Evolutionary conservation across 257 asterid species (phyloP), one percentile per base, ranked within the genome.

Genomic region (Solanum etuberosum): DNA sequence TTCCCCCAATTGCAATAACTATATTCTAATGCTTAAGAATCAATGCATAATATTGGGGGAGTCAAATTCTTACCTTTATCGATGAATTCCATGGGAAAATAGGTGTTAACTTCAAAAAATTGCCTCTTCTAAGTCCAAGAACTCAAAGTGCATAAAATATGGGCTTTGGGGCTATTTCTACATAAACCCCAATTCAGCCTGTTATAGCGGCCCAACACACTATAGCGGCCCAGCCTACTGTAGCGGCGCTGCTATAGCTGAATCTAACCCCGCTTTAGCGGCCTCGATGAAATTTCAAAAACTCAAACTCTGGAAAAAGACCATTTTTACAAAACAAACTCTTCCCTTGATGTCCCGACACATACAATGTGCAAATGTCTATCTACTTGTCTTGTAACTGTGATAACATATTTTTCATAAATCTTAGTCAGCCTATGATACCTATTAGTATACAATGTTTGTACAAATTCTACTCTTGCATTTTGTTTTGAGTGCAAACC

Each of bases 181-280:
- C 63, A 2, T 54, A 54, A 54, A 54, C 3, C 63, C 63, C n/a
- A 18, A 54, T 18, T 6, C 63, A 18, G 4, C n/a, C 63, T 18
- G 1, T 18, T 54, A 18, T 54, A 48, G 21, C 8, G 4, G 63
- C 10, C 63, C 9, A 51, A 16, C 3, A 20, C 57, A 46, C 57
- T 14, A 14, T 14, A 46, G 18, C 6, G 0, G 7, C 2, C 57
- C 23, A 48, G 0, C 59, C 2, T 7, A 1, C 3, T 48, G 7
- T 14, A 46, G 18, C 7, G 6, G 18, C 18, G 0, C 18, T 3
- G 1, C 23, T 48, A 48, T 48, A 15, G 4, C n/a, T 18, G 4
- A 54, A 54, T 54, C 9, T 51, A 51, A 18, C n/a, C 21, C 10
- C 63, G 7, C n/a, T 54, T 18, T 54, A 20, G 63, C 1, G 63